Evolutionary conservation across 2,329 filamentous ascomycete genomes (phyloP), one percentile per base, ranked within the genome.

Genomic region (Cladobotryum mycophilum): DNA sequence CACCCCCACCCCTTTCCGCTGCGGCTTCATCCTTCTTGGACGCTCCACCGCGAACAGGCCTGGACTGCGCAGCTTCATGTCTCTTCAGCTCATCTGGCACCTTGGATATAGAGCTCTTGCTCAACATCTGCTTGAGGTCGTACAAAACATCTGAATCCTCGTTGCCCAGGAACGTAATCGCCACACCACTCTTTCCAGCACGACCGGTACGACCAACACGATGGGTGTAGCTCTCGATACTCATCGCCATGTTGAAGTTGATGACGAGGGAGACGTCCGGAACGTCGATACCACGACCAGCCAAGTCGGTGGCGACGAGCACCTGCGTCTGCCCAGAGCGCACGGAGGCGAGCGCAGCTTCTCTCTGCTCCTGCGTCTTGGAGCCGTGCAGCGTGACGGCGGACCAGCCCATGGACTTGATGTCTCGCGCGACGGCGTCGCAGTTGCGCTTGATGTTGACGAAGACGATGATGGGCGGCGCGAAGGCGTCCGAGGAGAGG

Each of bases 381-480:
- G 84, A 89, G 56, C 93, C 92, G 72, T 99, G 93, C 33, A 99
- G 74, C 0, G 92, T 96, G 61, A 95, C 91, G 7, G 86, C 82
- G 17, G 83, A 88, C 77, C 90, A 93, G 60, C 93, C 93, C 84
- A 93, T 93, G 47, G 87, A 81, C 65, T 95, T 93, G 75, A 99
- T 93, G 64, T 97, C 92, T 54, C 89, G 82, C 3, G 92, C 92
- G 44, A 99, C 86, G 53, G 89, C 88, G 67, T 99, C 93, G 74
- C 92, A 97, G 74, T 97, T 97, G 61, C 91, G 88, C 73, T 97
- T 97, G 82, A 97, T 96, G 70, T 99, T 99, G 80, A 99, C 93
- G 67, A 99, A 99, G 56, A 99, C 91, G 61, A 99, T 99, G 68
- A 99, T 95, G 14, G 93, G 93, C 8, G 92, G 82, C 7, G 80